Evolutionary conservation across 2,329 filamentous ascomycete species (phyloP).

Genomic region (Mycocentrospora acerina): DNA sequence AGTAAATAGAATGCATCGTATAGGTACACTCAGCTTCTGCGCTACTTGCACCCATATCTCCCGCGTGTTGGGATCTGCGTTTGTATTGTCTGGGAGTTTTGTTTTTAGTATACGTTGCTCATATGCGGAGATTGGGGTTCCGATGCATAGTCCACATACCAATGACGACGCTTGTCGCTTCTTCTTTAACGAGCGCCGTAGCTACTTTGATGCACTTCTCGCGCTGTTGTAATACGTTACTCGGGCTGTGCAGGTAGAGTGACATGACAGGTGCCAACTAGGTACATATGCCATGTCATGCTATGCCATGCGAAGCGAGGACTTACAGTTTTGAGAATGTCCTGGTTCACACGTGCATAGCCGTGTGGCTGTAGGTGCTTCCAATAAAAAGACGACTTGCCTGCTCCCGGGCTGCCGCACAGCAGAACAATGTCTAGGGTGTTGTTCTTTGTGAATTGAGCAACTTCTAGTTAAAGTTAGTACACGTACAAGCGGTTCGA

Average conservation of each 20-base stretch:
- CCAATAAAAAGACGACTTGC: conserved; percentile 91
- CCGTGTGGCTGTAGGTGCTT: conserved; percentile 72
- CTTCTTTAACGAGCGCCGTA: conserved; percentile 58
- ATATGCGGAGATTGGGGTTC: conserved; percentile 16
- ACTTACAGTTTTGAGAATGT: conserved; percentile 72
- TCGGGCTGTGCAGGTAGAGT: conserved; percentile 22
- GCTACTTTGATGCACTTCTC: conserved; percentile 72
- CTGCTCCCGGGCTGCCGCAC: conserved; percentile 84
- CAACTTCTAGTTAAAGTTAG: conserved; percentile 28
- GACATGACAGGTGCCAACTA: conserved; percentile 25
- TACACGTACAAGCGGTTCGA: conserved; percentile 7
- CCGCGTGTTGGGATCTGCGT: conserved; percentile 76
- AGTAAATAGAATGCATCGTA: conserved; percentile 85
- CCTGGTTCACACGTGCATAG: conserved; percentile 88
- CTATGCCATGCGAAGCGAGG: conserved; percentile 6
- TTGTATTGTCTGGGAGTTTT: conserved; percentile 78
- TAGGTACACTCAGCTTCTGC: conserved; percentile 67
- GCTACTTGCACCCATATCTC: conserved; percentile 78
- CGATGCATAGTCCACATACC: conserved; percentile 57
- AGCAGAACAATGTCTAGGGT: conserved; percentile 77
- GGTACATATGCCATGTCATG: too few species aligned
- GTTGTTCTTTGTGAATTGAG: conserved; percentile 60
- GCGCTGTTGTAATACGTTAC: conserved; percentile 50
- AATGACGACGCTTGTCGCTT: conserved; percentile 71
- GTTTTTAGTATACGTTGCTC: conserved; percentile 16